Evolutionary conservation across 2,329 filamentous ascomycete species (phyloP).

Genomic region (Diplodia scrobiculata): DNA sequence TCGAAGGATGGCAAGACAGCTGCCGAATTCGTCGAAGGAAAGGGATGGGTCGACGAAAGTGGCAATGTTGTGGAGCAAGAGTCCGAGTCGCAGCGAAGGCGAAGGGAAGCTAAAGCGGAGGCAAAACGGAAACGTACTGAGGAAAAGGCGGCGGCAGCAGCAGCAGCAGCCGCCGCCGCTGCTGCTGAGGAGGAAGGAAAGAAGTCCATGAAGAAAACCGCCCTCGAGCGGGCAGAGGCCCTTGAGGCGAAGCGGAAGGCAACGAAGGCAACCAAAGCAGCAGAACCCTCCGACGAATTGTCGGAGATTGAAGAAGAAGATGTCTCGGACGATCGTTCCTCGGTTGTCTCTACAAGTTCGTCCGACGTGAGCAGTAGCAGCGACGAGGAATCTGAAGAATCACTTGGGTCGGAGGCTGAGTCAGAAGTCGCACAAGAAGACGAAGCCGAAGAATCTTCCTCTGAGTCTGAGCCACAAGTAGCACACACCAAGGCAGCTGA

Average conservation of each 20-base stretch:
- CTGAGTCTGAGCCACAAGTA: conserved; percentile 32
- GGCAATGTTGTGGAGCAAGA: conserved; percentile 72
- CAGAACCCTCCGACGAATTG: background rate
- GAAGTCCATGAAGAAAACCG: conserved; percentile 31
- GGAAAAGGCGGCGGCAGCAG: background rate
- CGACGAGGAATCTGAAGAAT: conserved; percentile 21
- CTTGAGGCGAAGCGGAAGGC: conserved; percentile 18
- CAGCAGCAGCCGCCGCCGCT: background rate
- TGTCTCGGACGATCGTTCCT: conserved; percentile 35
- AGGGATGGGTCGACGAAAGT: conserved; percentile 82
- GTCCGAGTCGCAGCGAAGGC: conserved; percentile 33
- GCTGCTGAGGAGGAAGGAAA: background rate
- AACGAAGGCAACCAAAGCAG: background rate
- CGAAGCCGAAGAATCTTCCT: conserved; percentile 32
- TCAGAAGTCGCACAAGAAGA: conserved; percentile 32
- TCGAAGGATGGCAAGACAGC: conserved; percentile 52
- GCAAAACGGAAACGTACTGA: conserved; percentile 19
- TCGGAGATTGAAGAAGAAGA: conserved; percentile 18
- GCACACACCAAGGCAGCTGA: conserved; percentile 30
- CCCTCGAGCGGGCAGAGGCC: conserved; percentile 15
- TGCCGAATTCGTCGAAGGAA: conserved; percentile 74
- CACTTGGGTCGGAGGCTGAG: conserved; percentile 33
- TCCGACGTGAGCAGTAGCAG: conserved; percentile 36
- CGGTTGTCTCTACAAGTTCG: conserved; percentile 43
- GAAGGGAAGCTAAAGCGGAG: conserved; percentile 27